Conservation (phyloP, 2,329 filamentous ascomycete genomes). For the Neocucurbitaria cava region DNA sequence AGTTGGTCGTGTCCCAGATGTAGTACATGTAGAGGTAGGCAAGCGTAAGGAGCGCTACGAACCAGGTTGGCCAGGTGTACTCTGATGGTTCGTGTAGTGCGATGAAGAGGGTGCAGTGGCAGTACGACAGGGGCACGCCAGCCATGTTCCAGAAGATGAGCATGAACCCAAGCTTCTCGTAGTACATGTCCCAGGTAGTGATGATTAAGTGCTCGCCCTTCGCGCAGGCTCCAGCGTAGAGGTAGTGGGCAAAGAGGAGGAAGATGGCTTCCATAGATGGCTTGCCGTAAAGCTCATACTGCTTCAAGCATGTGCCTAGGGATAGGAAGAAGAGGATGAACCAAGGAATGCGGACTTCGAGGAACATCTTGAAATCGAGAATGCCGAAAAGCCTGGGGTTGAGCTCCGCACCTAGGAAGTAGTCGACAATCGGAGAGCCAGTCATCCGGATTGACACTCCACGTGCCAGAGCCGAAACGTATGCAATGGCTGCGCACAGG, state of each 20-base stretch:
- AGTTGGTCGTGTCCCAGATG: slow-evolving; percentile 91
- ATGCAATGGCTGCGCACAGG: slow-evolving; percentile 81
- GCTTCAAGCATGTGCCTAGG: slow-evolving; percentile 77
- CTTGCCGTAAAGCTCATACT: slow-evolving; percentile 85
- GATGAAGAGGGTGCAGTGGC: slow-evolving; percentile 89
- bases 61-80: slow-evolving; percentile 77
- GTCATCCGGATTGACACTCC: slow-evolving; percentile 94
- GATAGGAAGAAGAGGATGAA: slow-evolving; percentile 84
- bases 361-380: slow-evolving; percentile 94
- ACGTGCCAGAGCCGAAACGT: slow-evolving; percentile 80
- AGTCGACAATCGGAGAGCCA: slow-evolving; percentile 80
- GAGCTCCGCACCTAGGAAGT: slow-evolving; percentile 89
- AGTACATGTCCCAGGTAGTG: slow-evolving; percentile 95
- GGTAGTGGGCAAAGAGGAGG: slow-evolving; percentile 85
- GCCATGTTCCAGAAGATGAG: slow-evolving; percentile 97
- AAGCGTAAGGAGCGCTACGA: slow-evolving; percentile 69
- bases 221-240: slow-evolving; percentile 90
- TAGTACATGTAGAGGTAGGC: slow-evolving; percentile 86
- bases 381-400: slow-evolving; percentile 86
- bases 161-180: slow-evolving; percentile 98
- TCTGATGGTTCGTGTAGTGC: slow-evolving; percentile 80
- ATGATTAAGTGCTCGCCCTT: slow-evolving; percentile 93
- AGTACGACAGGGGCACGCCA: slow-evolving; percentile 89
- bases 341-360: slow-evolving; percentile 91
- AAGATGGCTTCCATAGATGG: slow-evolving; percentile 85